Percentiles rank a stretch among this genome's conserved stretches.
These are phyloP conservation scores for Penicillium ucsense DNA, from an alignment of 495 filamentous ascomycete genomes.

Conservation along the genomic window DNA sequence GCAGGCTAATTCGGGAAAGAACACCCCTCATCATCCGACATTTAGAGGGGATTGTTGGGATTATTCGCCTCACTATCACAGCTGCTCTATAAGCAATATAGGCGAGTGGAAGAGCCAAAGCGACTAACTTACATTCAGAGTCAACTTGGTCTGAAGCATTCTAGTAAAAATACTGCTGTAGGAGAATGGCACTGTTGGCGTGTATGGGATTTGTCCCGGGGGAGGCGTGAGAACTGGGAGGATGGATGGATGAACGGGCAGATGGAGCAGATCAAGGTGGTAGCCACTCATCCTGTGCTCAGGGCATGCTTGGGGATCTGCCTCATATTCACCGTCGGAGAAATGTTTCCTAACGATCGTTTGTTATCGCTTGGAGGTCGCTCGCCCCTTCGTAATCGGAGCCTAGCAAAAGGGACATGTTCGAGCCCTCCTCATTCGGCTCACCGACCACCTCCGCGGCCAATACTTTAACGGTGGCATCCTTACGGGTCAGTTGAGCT, in stretches of 20 bases:
- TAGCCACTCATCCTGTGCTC: no score
- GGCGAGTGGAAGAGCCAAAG: not conserved
- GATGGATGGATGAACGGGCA: no score
- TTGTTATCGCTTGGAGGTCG: no score
- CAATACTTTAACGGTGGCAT: constrained; percentile 30
- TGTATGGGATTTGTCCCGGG: no score
- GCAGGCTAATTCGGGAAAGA: not conserved
- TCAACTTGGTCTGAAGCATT: not conserved
- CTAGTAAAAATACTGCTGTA: not conserved
- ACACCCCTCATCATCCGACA: not conserved
- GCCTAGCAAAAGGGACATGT: no score
- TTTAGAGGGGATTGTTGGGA: not conserved
- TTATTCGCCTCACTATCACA: not conserved
- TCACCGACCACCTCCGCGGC: constrained; percentile 19
- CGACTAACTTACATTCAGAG: not conserved
- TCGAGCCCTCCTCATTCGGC: constrained; percentile 7
- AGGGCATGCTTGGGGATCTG: no score
- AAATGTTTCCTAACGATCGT: no score
- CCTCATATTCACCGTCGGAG: no score
- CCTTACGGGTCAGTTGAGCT: constrained; percentile 31
- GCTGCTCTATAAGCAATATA: not conserved
- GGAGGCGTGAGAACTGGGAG: no score
- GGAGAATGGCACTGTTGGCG: not conserved
- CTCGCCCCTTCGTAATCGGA: no score
- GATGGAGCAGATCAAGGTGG: no score